Conservation (phyloP, 2,329 filamentous ascomycete species). For the Lachnellula cervina region DNA sequence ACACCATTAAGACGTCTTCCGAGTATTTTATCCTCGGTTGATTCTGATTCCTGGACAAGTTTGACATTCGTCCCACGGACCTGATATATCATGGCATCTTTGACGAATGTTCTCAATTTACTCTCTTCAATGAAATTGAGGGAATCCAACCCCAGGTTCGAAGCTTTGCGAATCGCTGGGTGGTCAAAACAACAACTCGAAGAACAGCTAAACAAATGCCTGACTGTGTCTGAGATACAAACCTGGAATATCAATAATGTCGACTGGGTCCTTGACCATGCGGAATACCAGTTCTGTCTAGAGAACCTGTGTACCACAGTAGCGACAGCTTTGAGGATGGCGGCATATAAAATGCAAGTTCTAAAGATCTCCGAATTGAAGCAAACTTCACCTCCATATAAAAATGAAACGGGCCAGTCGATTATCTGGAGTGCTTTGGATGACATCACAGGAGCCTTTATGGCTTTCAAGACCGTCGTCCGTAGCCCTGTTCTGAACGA, state of each 20-base stretch:
- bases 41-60: not conserved
- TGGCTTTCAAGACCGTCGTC: not conserved
- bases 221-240: not conserved
- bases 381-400: not conserved
- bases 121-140: not conserved
- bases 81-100: not conserved
- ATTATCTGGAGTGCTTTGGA: not conserved
- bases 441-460: not conserved
- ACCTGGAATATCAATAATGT: not conserved
- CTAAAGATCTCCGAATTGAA: not conserved
- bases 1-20: not conserved
- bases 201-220: not conserved
- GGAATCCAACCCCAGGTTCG: not conserved
- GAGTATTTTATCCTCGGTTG: not conserved
- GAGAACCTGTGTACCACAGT: not conserved
- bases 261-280: not conserved
- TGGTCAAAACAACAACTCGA: not conserved
- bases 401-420: not conserved
- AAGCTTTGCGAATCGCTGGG: not conserved
- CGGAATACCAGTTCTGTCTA: not conserved
- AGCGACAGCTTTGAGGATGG: not conserved
- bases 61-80: not conserved
- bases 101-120: not conserved
- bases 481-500: not conserved
- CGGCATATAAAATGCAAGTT: not conserved